Evolutionary conservation across 2,329 filamentous ascomycete genomes (phyloP), one percentile per base, ranked within the genome.

Genomic region (Cercospora sp.): DNA sequence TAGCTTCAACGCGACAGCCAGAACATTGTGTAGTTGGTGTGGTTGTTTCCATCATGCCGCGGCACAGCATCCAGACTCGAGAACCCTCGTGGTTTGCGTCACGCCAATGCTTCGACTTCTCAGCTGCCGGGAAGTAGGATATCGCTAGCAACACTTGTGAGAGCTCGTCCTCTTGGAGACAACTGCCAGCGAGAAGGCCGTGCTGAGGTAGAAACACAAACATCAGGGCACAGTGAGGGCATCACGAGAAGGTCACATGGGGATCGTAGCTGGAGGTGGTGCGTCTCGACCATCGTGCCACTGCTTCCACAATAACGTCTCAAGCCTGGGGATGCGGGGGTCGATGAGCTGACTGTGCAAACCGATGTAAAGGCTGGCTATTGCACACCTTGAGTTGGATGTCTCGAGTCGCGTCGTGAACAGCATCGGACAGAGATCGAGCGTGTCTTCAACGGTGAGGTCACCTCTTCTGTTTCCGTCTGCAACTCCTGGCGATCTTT

Each of bases 401-500:
- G 36, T 2, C 36, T n/a, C 45, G 45, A 51, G 45, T 51, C 45
- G 45, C 45, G 45, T 51, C 10, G 18, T 23, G 18, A 51, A 26
- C 45, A 26, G 45, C 45, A 51, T 51, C 45, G 45, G 45, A 26
- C 18, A 51, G 18, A 6, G 45, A 51, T 51, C 45, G 45, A 51
- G 45, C 45, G 45, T 51, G 45, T 23, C 20, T 51, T 12, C 1
- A 13, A 51, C 20, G 13, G 53, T 58, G 53, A 58, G 53, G 53
- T 58, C 53, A 58, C 28, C 16, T 10, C 26, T 58, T 16, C 30
- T 53, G 48, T 2, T 58, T 30, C 16, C 53, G 30, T 31, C 53
- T 30, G 53, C n/a, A 58, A 18, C 28, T 58, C 53, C 53, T 58
- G 53, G 53, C 53, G 53, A 58, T 58, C 53, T 58, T n/a, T n/a